Percentiles rank a stretch among this genome's conserved stretches.
phyloP scores from a whole-genome alignment of 2,329 filamentous ascomycete genomes.

The Xylariomycetidae sp. region DNA sequence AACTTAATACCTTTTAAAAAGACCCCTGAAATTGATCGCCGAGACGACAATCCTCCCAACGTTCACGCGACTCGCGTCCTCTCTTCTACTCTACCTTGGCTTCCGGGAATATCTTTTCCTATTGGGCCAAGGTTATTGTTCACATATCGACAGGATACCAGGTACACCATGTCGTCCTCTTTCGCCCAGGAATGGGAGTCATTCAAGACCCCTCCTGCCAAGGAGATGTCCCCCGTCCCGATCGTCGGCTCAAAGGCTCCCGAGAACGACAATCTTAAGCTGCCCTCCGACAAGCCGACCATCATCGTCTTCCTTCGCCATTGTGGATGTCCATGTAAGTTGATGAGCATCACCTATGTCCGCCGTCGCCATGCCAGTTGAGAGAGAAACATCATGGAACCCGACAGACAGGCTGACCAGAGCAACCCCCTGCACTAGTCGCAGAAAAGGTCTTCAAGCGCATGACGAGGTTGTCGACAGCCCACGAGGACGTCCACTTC shows the following conservation, averaged over 20 bases:
- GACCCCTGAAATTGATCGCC: no score
- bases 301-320: constrained; percentile 66
- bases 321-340: constrained; percentile 69
- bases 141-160: no score
- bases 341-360: no score
- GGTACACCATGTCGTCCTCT: no score
- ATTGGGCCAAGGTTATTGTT: no score
- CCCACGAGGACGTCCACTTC: constrained; percentile 48
- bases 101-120: no score
- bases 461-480: constrained; percentile 47
- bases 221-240: constrained; percentile 43
- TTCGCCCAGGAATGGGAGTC: constrained; percentile 35
- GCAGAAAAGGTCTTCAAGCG: constrained; percentile 61
- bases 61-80: no score
- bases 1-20: no score
- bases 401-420: constrained; percentile 1
- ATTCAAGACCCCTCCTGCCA: constrained; percentile 35
- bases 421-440: constrained; percentile 38
- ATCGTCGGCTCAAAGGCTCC: constrained; percentile 53
- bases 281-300: constrained; percentile 52
- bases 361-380: not conserved
- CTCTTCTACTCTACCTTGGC: no score
- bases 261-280: constrained; percentile 42
- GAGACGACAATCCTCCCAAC: no score
- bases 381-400: not conserved